Conservation (phyloP, 768 basidiomycete species). For the Suillus discolor region DNA sequence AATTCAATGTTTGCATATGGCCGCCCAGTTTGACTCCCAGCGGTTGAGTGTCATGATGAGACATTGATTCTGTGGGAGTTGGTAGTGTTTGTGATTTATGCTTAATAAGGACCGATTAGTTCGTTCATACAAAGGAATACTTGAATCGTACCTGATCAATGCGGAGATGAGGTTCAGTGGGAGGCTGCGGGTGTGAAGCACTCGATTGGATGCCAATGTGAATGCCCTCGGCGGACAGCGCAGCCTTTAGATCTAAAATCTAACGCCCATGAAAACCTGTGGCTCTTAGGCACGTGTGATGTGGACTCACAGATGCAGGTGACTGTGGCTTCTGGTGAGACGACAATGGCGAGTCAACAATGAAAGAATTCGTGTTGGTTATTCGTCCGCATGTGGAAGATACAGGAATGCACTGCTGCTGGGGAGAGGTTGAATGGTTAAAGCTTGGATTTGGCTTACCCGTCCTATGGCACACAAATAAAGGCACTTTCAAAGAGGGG, state of each 20-base stretch:
- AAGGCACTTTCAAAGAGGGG: neutral
- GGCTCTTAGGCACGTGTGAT: neutral
- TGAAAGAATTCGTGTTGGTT: too few relatives aligned
- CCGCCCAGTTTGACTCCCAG: neutral
- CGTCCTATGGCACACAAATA: neutral
- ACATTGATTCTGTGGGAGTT: neutral
- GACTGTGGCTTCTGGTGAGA: too few relatives aligned
- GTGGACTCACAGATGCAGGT: neutral
- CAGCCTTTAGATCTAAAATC: neutral
- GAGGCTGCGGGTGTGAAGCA: neutral
- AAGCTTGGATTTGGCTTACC: neutral
- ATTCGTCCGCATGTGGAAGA: neutral
- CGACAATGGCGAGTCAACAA: neutral
- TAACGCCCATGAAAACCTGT: neutral
- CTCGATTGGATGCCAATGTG: neutral
- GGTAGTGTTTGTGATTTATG: neutral
- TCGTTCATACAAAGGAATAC: too few relatives aligned
- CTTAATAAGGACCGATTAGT: neutral
- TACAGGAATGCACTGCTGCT: neutral
- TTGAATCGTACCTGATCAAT: neutral
- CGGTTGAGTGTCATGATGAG: neutral
- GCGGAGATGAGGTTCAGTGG: neutral
- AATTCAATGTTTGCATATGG: too few relatives aligned
- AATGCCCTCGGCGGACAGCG: neutral
- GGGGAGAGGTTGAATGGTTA: neutral